Evolutionary conservation across 371 early-diverging fungal species (phyloP).

Genomic region (Mucor irregularis): DNA sequence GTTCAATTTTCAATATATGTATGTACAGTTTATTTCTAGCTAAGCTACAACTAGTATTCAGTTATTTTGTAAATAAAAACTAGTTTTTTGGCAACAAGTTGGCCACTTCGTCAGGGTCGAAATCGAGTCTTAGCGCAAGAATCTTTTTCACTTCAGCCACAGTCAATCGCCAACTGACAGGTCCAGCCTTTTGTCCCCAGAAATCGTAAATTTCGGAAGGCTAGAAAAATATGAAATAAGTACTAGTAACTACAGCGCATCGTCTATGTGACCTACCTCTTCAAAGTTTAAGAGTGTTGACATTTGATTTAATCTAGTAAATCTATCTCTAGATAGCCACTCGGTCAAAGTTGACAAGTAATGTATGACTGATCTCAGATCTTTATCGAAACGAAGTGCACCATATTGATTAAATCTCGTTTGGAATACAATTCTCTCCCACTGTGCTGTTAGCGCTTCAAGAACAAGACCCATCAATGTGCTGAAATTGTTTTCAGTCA

Average conservation of each 20-base stretch:
- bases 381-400: constrained; percentile 86
- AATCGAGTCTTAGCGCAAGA: constrained; percentile 41
- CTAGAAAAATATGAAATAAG: constrained; percentile 20
- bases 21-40: no score
- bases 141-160: constrained; percentile 65
- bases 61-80: no score
- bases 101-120: constrained; percentile 26
- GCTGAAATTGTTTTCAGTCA: constrained; percentile 71
- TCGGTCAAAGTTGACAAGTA: constrained; percentile 67
- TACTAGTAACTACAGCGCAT: background rate
- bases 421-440: constrained; percentile 84
- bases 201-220: constrained; percentile 71
- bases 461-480: constrained; percentile 62
- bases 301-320: constrained; percentile 82
- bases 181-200: constrained; percentile 67
- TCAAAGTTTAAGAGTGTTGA: constrained; percentile 81
- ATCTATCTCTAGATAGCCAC: constrained; percentile 70
- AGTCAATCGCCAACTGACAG: constrained; percentile 67
- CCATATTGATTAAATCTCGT: constrained; percentile 89
- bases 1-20: no score
- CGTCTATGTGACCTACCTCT: constrained; percentile 38
- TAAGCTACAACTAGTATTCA: no score
- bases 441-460: constrained; percentile 71
- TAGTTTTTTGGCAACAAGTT: constrained; percentile 18
- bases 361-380: constrained; percentile 74